These are phyloP conservation scores for Clarireedia paspali DNA, from an alignment of 2,329 filamentous ascomycete species.

Conservation along the genomic window DNA sequence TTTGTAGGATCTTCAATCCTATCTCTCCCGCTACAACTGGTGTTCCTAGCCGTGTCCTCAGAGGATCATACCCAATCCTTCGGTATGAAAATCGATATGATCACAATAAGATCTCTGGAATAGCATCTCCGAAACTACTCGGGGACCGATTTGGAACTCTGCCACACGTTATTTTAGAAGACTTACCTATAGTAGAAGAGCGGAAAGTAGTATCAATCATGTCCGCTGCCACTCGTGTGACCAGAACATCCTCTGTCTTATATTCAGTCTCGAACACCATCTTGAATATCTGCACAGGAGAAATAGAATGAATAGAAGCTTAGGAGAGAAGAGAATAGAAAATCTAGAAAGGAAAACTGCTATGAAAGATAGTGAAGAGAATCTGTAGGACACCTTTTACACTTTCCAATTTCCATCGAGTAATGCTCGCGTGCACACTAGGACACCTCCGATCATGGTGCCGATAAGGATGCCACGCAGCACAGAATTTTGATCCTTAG, in stretches of 20 bases:
- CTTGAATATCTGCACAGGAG: conserved; percentile 4
- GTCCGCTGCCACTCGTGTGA: conserved; percentile 40
- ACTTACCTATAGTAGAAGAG: conserved; percentile 53
- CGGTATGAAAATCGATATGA: no score
- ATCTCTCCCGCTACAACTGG: no score
- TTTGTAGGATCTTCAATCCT: not conserved
- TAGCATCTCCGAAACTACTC: no score
- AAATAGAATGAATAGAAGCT: not conserved
- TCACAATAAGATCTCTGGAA: no score
- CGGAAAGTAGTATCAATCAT: conserved; percentile 55
- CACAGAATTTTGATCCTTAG: no score
- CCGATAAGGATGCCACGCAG: conserved; percentile 12
- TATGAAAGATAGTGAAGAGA: not conserved
- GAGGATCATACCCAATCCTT: no score
- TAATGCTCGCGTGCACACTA: conserved; percentile 11
- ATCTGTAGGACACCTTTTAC: not conserved
- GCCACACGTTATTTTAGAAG: not conserved
- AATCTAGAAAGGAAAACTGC: not conserved
- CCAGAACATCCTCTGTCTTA: conserved; percentile 46
- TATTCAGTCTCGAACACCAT: conserved; percentile 40
- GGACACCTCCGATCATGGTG: conserved; percentile 11
- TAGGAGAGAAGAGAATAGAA: not conserved
- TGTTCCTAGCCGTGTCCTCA: no score
- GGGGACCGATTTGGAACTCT: no score
- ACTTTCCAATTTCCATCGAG: conserved; percentile 21